Evolutionary conservation across 805 yeast genomes (phyloP).

Genomic region (Candida ficus): DNA sequence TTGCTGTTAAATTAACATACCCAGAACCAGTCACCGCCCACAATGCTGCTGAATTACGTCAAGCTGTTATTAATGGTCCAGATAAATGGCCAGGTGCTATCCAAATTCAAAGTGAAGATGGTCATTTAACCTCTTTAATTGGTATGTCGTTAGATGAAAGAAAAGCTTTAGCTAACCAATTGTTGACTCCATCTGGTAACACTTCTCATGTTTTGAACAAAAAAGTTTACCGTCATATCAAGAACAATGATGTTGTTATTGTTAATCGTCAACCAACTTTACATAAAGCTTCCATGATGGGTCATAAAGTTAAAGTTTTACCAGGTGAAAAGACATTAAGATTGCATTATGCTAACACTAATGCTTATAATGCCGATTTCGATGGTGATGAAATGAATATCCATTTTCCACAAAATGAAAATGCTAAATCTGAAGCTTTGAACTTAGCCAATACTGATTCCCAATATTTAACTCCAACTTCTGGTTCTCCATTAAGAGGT

Average conservation of each 20-base stretch:
- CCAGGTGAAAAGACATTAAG: conserved; percentile 97
- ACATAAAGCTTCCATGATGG: conserved; percentile 99
- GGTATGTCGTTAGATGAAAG: conserved; percentile 94
- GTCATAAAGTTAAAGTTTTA: conserved; percentile 92
- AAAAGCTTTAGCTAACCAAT: conserved; percentile 89
- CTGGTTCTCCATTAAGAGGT: conserved; percentile 98
- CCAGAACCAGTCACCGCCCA: conserved; percentile 97
- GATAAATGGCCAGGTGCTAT: conserved; percentile 98
- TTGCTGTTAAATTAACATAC: conserved; percentile 90
- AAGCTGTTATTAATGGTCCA: conserved; percentile 97
- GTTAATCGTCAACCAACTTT: conserved; percentile 99
- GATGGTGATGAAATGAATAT: conserved; percentile 99
- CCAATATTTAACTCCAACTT: conserved; percentile 96
- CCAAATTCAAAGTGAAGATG: conserved; percentile 94
- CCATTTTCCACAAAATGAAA: conserved; percentile 98
- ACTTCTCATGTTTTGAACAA: conserved; percentile 68
- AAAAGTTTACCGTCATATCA: conserved; percentile 91
- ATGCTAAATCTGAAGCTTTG: conserved; percentile 94
- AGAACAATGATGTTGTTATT: conserved; percentile 89
- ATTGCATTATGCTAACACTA: conserved; percentile 97
- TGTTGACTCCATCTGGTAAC: conserved; percentile 72
- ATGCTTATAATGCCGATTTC: conserved; percentile 98
- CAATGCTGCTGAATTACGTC: conserved; percentile 84
- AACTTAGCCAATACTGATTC: conserved; percentile 95
- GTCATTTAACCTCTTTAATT: conserved; percentile 69